Conservation (phyloP, 352 stramenopile genomes). For the Globisporangium cederbergense region DNA sequence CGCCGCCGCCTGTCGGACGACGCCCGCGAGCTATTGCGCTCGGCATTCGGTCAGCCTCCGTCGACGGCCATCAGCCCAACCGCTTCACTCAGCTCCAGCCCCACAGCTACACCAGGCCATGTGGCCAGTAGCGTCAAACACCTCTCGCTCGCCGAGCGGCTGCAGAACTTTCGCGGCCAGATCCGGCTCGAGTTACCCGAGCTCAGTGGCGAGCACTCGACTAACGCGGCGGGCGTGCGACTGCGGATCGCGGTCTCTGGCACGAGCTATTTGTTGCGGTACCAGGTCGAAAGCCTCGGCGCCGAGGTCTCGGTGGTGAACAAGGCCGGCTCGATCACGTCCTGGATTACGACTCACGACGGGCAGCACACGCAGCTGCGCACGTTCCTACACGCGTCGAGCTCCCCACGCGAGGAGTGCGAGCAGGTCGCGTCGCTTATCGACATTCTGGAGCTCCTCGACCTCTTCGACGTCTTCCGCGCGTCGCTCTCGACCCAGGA, state of each 20-base stretch:
- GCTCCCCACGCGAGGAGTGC: constrained; percentile 13
- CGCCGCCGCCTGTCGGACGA: constrained; percentile 56
- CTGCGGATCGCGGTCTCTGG: constrained; percentile 33
- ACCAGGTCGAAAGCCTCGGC: constrained; percentile 31
- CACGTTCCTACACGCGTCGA: constrained; percentile 20
- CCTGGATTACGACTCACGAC: constrained; percentile 43
- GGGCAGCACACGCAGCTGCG: constrained; percentile 37
- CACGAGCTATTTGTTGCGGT: constrained; percentile 40
- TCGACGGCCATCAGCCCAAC: not conserved
- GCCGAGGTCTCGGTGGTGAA: constrained; percentile 46
- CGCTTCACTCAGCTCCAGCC: not conserved
- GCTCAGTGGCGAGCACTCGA: not conserved
- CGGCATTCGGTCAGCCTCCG: constrained; percentile 20
- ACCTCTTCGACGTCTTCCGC: constrained; percentile 42
- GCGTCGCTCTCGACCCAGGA: constrained; percentile 19
- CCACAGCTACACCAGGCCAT: not conserved
- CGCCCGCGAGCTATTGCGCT: constrained; percentile 45
- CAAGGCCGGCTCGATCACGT: constrained; percentile 32
- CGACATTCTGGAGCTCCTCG: constrained; percentile 40
- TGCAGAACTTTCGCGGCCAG: constrained; percentile 44
- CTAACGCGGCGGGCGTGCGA: constrained; percentile 13
- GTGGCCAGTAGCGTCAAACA: constrained; percentile 11
- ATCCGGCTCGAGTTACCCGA: constrained; percentile 38
- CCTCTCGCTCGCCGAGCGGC: constrained; percentile 31
- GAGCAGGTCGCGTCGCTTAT: constrained; percentile 36